Percentiles rank a stretch among this genome's conserved stretches.
These are phyloP conservation scores for Coriolopsis trogii DNA, from an alignment of 1,284 basidiomycete genomes.

Conservation along the genomic window DNA sequence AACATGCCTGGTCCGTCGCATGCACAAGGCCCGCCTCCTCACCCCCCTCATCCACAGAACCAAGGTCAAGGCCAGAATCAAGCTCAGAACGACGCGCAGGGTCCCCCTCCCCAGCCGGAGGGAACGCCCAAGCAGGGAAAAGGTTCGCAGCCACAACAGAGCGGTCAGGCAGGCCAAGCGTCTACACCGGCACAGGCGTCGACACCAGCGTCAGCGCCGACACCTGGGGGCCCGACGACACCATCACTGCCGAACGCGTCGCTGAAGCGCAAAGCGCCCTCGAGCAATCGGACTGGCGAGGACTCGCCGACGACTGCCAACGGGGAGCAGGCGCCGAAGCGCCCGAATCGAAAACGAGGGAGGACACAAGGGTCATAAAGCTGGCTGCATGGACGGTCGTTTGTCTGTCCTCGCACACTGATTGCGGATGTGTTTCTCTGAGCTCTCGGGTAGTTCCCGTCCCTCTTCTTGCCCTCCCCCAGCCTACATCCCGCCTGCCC, in stretches of 20 bases:
- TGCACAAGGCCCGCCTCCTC: too few relatives aligned
- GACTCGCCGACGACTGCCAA: constrained; percentile 54
- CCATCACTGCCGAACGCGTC: constrained; percentile 56
- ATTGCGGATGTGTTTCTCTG: constrained; percentile 29
- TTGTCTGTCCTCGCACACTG: constrained; percentile 20
- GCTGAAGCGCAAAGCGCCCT: constrained; percentile 61
- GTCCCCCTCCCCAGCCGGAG: too few relatives aligned
- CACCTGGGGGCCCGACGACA: constrained; percentile 39
- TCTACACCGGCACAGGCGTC: constrained; percentile 41
- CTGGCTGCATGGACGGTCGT: constrained; percentile 7
- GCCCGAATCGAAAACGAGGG: constrained; percentile 51
- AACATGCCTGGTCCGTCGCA: constrained; percentile 8
- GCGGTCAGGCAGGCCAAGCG: background rate
- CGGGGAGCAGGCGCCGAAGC: constrained; percentile 50
- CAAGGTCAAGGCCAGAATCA: too few relatives aligned
- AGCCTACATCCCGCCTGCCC: background rate
- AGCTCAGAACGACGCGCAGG: constrained; percentile 44
- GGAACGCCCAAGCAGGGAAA: constrained; percentile 53
- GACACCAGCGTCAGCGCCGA: constrained; percentile 33
- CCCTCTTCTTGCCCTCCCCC: background rate
- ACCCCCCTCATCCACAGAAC: too few relatives aligned
- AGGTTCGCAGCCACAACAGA: background rate
- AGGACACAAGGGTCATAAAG: constrained; percentile 47
- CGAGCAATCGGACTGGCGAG: constrained; percentile 42
- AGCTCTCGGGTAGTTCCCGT: constrained; percentile 8